Evolutionary conservation across 2,329 filamentous ascomycete species (phyloP), one percentile per base, ranked within the genome.

Genomic region (Phialophora verrucosa): DNA sequence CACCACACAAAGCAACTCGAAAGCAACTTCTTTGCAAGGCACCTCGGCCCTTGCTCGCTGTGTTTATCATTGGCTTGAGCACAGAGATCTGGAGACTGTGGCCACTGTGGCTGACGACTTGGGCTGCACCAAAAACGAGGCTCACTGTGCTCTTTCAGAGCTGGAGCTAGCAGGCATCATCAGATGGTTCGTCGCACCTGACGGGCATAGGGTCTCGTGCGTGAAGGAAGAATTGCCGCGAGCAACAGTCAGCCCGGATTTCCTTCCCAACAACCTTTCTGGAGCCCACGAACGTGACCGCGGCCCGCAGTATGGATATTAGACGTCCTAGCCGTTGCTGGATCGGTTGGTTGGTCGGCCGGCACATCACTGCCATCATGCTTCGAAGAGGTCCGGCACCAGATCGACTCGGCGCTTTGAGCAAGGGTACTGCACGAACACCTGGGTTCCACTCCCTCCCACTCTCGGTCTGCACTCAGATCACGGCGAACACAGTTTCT

Each of bases 1-100:
- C 27, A 35, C 11, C 23, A 35, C 55, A 27, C 20, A 23, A 7
- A 2, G 10, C 10, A 6, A 8, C 32, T 14, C 5, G 35, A 31
- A 11, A 20, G 4, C 38, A 12, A 12, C 23, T 20, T 12, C n/a
- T 38, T n/a, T 53, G n/a, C 44, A 20, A 8, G 27, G 31, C 25
- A 53, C 44, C 4, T 35, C 58, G 3, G 58, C 49, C 23, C 58
- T 61, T 14, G 58, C 47, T 27, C 58, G 44, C n/a, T 51, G 49
- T 29, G 29, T 61, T 4, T 20, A 61, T 44, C 29, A 38, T 27
- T 20, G 27, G 23, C 8, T 59, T 10, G 20, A 20, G 32, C n/a
- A 49, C 12, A 27, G n/a, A 29, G 25, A 20, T 29, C 2, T 8
- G 11, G 25, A n/a, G 20, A 2, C 12, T 14, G n/a, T 1, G 2